Evolutionary conservation across 768 basidiomycete species (phyloP).

Genomic region (Ramaria rubella): DNA sequence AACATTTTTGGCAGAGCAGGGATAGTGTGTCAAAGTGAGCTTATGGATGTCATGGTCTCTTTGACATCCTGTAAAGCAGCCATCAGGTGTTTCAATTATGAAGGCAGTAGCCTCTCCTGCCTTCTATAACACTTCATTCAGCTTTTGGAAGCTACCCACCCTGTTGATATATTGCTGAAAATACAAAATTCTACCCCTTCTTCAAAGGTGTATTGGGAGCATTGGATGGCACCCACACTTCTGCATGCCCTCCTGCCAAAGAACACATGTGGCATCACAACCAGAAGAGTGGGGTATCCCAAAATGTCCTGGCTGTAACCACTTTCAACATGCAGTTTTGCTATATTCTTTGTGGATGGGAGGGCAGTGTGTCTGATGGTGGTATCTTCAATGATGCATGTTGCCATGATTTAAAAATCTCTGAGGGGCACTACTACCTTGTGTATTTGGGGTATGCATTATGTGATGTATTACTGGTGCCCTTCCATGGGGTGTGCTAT

Average conservation of each 20-base stretch:
- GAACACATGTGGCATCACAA: slow-evolving; percentile 17
- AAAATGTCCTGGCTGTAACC: slow-evolving; percentile 26
- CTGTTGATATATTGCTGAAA: slow-evolving; percentile 17
- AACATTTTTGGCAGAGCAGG: slow-evolving; percentile 30
- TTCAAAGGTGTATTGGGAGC: slow-evolving; percentile 18
- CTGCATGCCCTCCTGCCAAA: slow-evolving; percentile 18
- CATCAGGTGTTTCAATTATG: slow-evolving; percentile 16
- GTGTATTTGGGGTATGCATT: slow-evolving; percentile 28
- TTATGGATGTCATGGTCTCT: too few relatives aligned
- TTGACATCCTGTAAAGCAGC: slow-evolving; percentile 31
- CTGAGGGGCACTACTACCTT: slow-evolving; percentile 24
- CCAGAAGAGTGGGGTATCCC: slow-evolving; percentile 19
- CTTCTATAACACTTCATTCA: not conserved
- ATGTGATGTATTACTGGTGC: slow-evolving; percentile 22
- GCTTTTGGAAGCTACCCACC: slow-evolving; percentile 4
- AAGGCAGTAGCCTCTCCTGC: not conserved
- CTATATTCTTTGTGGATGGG: slow-evolving; percentile 24
- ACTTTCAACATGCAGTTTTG: slow-evolving; percentile 20
- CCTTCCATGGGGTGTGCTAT: slow-evolving; percentile 27
- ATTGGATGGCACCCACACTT: slow-evolving; percentile 22
- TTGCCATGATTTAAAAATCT: slow-evolving; percentile 17
- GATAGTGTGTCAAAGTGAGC: not conserved
- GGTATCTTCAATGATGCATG: slow-evolving; percentile 21
- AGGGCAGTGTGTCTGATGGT: slow-evolving; percentile 25
- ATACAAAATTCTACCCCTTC: slow-evolving; percentile 26